These are phyloP conservation scores for Crithidia brevicula DNA, from an alignment of 208 protist genomes.

Conservation along the genomic window DNA sequence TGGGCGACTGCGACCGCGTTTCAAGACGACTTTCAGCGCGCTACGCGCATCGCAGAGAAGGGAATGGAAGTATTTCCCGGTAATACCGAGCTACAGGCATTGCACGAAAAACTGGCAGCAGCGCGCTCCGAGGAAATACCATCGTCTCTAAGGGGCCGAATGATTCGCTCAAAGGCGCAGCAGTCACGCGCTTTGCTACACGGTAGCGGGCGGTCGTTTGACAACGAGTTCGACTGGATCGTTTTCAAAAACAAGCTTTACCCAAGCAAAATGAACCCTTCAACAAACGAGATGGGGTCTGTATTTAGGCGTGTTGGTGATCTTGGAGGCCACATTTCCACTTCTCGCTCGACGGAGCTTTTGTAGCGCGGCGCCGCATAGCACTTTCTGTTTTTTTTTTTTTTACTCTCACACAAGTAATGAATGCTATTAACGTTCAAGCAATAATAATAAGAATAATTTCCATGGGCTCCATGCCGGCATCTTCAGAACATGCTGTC, in stretches of 20 bases:
- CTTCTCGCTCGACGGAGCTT: conserved; percentile 71
- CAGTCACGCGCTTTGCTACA: conserved; percentile 51
- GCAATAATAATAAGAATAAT: no score
- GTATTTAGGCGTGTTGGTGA: conserved; percentile 87
- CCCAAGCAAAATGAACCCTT: conserved; percentile 84
- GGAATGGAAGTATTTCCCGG: conserved; percentile 52
- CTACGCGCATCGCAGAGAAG: conserved; percentile 66
- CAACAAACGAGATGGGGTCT: conserved; percentile 83
- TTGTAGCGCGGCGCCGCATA: conserved; percentile 11
- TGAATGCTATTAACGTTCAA: no score
- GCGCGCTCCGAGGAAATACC: neutral
- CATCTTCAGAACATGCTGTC: no score
- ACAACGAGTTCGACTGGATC: conserved; percentile 88
- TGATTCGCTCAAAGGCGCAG: conserved; percentile 48
- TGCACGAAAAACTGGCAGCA: conserved; percentile 22
- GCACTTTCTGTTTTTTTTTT: conserved; percentile 3
- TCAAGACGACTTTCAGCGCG: conserved; percentile 79
- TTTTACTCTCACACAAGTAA: neutral
- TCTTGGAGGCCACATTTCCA: conserved; percentile 75
- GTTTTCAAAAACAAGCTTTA: conserved; percentile 86
- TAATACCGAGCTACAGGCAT: conserved; percentile 31
- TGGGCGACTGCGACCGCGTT: conserved; percentile 84
- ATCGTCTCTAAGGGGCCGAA: conserved; percentile 27
- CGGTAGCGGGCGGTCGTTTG: conserved; percentile 70
- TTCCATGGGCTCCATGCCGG: no score